These are phyloP conservation scores for Xylaria palmicola DNA, from an alignment of 495 filamentous ascomycete species.

Conservation along the genomic window DNA sequence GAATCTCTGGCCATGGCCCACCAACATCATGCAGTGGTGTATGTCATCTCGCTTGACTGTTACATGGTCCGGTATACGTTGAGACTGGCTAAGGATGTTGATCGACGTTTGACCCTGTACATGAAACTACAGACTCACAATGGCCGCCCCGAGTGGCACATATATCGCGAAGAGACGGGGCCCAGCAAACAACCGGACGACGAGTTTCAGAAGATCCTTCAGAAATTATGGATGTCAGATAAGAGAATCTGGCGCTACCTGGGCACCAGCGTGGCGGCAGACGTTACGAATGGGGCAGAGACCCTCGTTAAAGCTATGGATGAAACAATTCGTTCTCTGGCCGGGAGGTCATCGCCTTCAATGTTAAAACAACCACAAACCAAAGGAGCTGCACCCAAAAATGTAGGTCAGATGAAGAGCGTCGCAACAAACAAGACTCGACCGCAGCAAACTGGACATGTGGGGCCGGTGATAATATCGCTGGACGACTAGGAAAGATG, in stretches of 20 bases:
- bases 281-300: slow-evolving; percentile 34
- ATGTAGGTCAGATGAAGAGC: slow-evolving; percentile 19
- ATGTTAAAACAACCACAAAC: slow-evolving; percentile 23
- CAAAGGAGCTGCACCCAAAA: slow-evolving; percentile 19
- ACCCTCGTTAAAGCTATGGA: slow-evolving; percentile 33
- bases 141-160: slow-evolving; percentile 43
- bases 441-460: slow-evolving; percentile 10
- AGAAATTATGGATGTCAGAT: slow-evolving; percentile 37
- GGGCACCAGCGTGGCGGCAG: slow-evolving; percentile 31
- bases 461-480: slow-evolving; percentile 19
- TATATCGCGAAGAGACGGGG: slow-evolving; percentile 29
- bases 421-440: slow-evolving; percentile 22
- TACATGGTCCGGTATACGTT: slow-evolving; percentile 48
- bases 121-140: slow-evolving; percentile 34
- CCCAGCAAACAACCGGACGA: slow-evolving; percentile 27
- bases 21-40: slow-evolving; percentile 40
- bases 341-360: slow-evolving; percentile 23
- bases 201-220: slow-evolving; percentile 41
- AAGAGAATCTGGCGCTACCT: slow-evolving; percentile 35
- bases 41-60: slow-evolving; percentile 47
- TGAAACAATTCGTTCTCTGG: slow-evolving; percentile 25
- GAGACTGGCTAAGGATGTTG: slow-evolving; percentile 13
- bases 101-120: slow-evolving; percentile 37
- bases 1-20: slow-evolving; percentile 26
- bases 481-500: slow-evolving; percentile 25